A percentile compares a stretch with the other conserved stretches of the same genome.
Evolutionary conservation across 192 early-diverging fungal genomes (phyloP).

Genomic region (Dissophora globulifera): DNA sequence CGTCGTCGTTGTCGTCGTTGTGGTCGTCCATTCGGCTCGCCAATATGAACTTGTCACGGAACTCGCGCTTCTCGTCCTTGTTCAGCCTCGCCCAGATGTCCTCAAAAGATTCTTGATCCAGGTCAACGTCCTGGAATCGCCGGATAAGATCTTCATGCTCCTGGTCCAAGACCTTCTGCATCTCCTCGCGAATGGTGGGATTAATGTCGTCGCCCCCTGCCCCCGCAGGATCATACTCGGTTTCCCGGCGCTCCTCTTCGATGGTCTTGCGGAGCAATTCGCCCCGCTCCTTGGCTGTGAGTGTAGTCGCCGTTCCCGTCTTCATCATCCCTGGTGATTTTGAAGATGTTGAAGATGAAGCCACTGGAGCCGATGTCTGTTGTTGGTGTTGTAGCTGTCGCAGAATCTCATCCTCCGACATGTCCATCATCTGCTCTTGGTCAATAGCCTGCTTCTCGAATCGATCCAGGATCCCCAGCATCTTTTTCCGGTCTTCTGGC

Average conservation of each 20-base stretch:
- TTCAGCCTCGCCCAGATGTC: conserved; percentile 61
- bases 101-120: conserved; percentile 56
- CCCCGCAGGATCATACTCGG: neutral
- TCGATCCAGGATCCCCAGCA: conserved; percentile 60
- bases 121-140: conserved; percentile 59
- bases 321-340: neutral
- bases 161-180: conserved; percentile 14
- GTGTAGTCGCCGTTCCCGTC: conserved; percentile 9
- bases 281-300: conserved; percentile 27
- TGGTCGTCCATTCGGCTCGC: conserved; percentile 3
- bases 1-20: neutral
- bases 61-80: conserved; percentile 58
- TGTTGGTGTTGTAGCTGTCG: conserved; percentile 2
- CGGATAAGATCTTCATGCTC: conserved; percentile 54
- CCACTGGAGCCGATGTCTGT: neutral
- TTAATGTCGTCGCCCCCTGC: conserved; percentile 1
- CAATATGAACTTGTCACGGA: conserved; percentile 56
- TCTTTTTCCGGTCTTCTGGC: conserved; percentile 58
- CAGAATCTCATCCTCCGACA: conserved; percentile 49
- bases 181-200: conserved; percentile 9
- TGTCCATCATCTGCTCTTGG: conserved; percentile 16
- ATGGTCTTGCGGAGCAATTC: conserved; percentile 38
- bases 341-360: neutral
- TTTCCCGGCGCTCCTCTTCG: conserved; percentile 24
- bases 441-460: conserved; percentile 58